Conservation (phyloP, 2,329 filamentous ascomycete genomes). For the Endoconidiophora laricicola region DNA sequence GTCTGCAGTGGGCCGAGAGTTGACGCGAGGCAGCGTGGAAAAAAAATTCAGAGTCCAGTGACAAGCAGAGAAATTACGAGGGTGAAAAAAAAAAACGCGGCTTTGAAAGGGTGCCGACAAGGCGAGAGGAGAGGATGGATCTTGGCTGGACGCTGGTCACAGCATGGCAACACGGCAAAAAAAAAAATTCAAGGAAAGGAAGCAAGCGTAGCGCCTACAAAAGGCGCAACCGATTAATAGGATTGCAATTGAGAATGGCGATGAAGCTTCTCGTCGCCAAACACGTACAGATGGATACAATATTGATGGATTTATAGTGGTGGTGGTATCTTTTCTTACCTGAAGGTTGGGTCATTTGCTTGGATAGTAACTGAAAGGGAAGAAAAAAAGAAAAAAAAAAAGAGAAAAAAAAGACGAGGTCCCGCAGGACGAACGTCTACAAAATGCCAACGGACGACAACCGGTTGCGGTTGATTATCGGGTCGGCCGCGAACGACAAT, state of each 20-base stretch:
- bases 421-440: constrained; percentile 8
- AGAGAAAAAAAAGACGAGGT: constrained; percentile 7
- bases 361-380: constrained; percentile 2
- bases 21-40: constrained; percentile 8
- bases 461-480: constrained; percentile 2
- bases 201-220: background rate
- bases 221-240: too few species aligned
- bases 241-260: too few species aligned
- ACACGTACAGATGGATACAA: too few species aligned
- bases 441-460: background rate
- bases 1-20: constrained; percentile 9
- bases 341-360: constrained; percentile 11
- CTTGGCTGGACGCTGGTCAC: too few species aligned
- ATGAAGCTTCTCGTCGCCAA: too few species aligned
- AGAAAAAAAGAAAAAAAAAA: background rate
- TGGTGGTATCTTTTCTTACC: constrained; percentile 2
- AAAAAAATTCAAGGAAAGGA: background rate
- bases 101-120: background rate
- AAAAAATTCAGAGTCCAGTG: background rate
- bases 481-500: too few species aligned
- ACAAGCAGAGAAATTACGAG: background rate
- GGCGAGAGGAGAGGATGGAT: background rate
- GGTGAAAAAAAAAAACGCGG: constrained; percentile 3
- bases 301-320: too few species aligned
- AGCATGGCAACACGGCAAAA: too few species aligned